A percentile compares a stretch with the other conserved stretches of the same genome.
Evolutionary conservation across 139 green algal genomes (phyloP).

Genomic region (Chara braunii): DNA sequence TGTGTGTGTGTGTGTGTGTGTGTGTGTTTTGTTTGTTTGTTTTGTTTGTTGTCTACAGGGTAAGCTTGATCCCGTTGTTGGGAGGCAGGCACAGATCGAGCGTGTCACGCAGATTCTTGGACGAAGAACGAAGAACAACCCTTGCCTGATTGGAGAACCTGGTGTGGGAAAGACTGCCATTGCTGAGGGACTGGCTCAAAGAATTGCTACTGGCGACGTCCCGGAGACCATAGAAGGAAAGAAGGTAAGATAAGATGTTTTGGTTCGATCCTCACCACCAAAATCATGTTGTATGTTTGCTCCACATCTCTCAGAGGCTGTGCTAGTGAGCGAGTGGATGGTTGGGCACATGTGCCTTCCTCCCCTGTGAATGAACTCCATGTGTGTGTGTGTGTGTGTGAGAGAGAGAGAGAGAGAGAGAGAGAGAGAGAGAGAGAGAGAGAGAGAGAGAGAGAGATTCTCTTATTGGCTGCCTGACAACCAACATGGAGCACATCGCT

Average conservation of each 20-base stretch:
- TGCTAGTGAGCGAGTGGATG: too few species aligned
- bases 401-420: too few species aligned
- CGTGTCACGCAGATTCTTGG: slow-evolving; percentile 98
- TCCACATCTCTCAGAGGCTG: too few species aligned
- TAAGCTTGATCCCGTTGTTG: slow-evolving; percentile 95
- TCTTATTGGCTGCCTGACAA: too few species aligned
- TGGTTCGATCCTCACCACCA: not conserved
- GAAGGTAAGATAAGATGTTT: slow-evolving; percentile 61
- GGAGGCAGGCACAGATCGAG: slow-evolving; percentile 93
- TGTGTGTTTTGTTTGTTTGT: too few species aligned
- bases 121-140: slow-evolving; percentile 97
- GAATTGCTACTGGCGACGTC: slow-evolving; percentile 85
- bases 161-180: slow-evolving; percentile 98
- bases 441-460: too few species aligned
- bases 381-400: too few species aligned
- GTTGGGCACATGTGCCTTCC: too few species aligned
- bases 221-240: slow-evolving; percentile 99
- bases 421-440: too few species aligned
- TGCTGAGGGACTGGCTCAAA: slow-evolving; percentile 92
- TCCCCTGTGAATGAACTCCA: too few species aligned
- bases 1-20: too few species aligned
- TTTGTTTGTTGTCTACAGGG: slow-evolving; percentile 56
- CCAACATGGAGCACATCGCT: too few species aligned
- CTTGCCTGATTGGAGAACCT: slow-evolving; percentile 95
- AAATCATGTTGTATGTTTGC: not conserved